These are phyloP conservation scores for Rhizopus sp. DNA, from an alignment of 371 early-diverging fungal species.

Conservation along the genomic window DNA sequence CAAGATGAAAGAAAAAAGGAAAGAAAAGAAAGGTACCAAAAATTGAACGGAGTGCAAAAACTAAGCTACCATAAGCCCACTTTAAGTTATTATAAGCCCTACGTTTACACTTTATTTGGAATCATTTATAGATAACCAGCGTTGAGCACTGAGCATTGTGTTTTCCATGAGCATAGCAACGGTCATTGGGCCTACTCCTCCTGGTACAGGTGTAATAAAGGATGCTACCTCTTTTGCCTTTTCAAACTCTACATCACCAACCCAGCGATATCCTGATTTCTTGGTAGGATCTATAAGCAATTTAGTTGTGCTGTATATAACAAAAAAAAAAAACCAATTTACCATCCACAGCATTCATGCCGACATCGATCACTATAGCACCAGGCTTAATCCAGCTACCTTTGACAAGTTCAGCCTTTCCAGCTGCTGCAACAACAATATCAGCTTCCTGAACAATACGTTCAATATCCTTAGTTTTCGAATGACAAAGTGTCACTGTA, in stretches of 20 bases:
- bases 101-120: neutral
- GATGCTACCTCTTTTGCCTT: constrained; percentile 71
- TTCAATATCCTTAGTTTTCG: constrained; percentile 74
- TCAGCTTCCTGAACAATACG: constrained; percentile 78
- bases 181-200: constrained; percentile 97
- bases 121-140: constrained; percentile 50
- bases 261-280: constrained; percentile 87
- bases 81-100: too few species aligned
- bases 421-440: constrained; percentile 90
- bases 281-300: constrained; percentile 67
- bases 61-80: too few species aligned
- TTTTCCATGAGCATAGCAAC: constrained; percentile 94
- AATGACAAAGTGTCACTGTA: constrained; percentile 93
- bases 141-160: constrained; percentile 74
- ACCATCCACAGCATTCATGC: constrained; percentile 84
- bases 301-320: neutral
- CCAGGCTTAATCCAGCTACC: constrained; percentile 92
- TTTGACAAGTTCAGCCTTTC: constrained; percentile 75
- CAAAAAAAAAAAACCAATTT: constrained; percentile 5
- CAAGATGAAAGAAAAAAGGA: constrained; percentile 3
- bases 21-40: constrained; percentile 5
- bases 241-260: constrained; percentile 91
- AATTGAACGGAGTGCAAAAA: neutral
- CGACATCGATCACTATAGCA: constrained; percentile 93
- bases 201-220: constrained; percentile 93